Conservation (phyloP, 2,329 filamentous ascomycete species). For the Aspergillus luchuensis region DNA sequence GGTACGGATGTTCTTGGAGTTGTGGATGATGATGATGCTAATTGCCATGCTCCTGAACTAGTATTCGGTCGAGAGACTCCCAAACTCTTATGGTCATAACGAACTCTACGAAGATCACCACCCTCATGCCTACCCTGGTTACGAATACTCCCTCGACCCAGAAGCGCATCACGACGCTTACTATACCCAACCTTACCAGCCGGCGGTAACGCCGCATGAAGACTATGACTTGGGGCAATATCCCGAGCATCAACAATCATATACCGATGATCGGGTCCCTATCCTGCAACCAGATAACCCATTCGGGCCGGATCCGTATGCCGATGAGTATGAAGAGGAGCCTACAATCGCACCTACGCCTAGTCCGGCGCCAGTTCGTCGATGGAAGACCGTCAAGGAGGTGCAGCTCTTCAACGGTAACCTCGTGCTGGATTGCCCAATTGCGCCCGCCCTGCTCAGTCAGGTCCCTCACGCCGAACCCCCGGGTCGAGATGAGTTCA, state of each 20-base stretch:
- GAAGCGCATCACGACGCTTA: constrained; percentile 86
- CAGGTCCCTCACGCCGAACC: constrained; percentile 80
- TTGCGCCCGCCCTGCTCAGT: constrained; percentile 83
- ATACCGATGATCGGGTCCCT: constrained; percentile 71
- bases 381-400: constrained; percentile 99
- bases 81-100: constrained; percentile 64
- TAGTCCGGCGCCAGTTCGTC: constrained; percentile 66
- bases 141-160: constrained; percentile 76
- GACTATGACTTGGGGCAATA: constrained; percentile 60
- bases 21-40: constrained; percentile 8
- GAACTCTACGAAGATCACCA: constrained; percentile 61
- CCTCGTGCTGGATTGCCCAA: constrained; percentile 92
- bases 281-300: constrained; percentile 69
- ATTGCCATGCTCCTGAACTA: constrained; percentile 31
- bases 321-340: constrained; percentile 48
- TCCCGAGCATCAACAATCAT: constrained; percentile 53
- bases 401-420: constrained; percentile 97
- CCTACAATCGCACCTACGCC: constrained; percentile 43
- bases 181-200: constrained; percentile 80
- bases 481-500: constrained; percentile 78
- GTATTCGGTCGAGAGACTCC: constrained; percentile 72
- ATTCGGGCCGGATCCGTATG: constrained; percentile 65
- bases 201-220: constrained; percentile 58
- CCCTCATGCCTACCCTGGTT: constrained; percentile 54
- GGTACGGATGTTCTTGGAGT: constrained; percentile 52